phyloP scores from a whole-genome alignment of 108 stramenopile species.

The Nitzschia inconspicua region DNA sequence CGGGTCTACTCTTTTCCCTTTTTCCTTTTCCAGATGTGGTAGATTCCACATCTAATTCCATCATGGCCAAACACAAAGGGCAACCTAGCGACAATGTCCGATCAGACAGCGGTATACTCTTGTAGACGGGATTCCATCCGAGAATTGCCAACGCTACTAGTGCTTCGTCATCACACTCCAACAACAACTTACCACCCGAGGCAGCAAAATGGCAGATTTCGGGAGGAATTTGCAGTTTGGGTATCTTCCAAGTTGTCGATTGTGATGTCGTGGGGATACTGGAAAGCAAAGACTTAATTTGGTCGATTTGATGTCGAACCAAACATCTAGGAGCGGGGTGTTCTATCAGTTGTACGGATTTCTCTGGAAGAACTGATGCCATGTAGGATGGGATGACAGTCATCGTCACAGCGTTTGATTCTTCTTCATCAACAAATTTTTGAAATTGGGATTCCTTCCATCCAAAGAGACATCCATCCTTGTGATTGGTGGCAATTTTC shows the following conservation, averaged over 20 bases:
- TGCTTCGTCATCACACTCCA: background rate
- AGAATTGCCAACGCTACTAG: conserved; percentile 9
- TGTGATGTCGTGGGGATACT: too few species aligned
- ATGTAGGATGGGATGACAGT: conserved; percentile 10
- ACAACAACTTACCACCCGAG: too few species aligned
- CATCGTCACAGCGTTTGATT: background rate
- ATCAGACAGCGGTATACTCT: background rate
- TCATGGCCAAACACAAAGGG: conserved; percentile 14
- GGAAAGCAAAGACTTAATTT: too few species aligned
- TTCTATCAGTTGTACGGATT: conserved; percentile 14
- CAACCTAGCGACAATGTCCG: conserved; percentile 11
- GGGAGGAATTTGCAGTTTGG: too few species aligned
- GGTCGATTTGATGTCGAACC: too few species aligned
- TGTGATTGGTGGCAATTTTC: conserved; percentile 20
- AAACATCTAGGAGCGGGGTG: conserved; percentile 5
- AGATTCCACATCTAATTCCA: too few species aligned
- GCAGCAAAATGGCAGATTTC: too few species aligned
- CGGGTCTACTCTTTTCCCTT: background rate
- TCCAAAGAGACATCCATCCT: conserved; percentile 19
- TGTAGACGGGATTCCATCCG: conserved; percentile 19
- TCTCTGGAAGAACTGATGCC: conserved; percentile 4
- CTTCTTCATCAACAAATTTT: background rate
- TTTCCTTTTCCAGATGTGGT: background rate
- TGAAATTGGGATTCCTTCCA: conserved; percentile 4
- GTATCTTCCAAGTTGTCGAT: too few species aligned